Evolutionary conservation across 179 eudicot species (phyloP).

Genomic region (Beta corolliflora): DNA sequence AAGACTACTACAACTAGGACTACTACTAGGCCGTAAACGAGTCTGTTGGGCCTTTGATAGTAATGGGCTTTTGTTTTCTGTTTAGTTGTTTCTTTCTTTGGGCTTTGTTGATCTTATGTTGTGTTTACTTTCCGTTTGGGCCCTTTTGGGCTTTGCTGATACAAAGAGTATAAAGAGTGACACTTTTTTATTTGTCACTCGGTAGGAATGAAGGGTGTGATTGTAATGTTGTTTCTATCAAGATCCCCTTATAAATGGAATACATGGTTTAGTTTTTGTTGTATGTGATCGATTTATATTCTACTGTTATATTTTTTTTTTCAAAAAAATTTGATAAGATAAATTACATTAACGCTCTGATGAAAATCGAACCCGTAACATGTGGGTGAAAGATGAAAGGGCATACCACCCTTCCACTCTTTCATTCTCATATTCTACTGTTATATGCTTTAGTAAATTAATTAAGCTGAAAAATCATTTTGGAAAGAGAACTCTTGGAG

Average conservation of each 20-base stretch:
- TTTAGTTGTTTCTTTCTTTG: neutral
- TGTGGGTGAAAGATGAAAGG: too few species aligned
- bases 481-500: too few species aligned
- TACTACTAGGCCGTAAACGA: neutral
- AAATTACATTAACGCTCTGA: too few species aligned
- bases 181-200: neutral
- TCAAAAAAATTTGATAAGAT: too few species aligned
- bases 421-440: too few species aligned
- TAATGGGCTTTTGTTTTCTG: neutral
- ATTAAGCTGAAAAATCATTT: too few species aligned
- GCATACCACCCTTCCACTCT: too few species aligned
- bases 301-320: too few species aligned
- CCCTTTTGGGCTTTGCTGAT: neutral
- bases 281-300: too few species aligned
- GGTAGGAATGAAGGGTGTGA: neutral
- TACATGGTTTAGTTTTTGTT: too few species aligned
- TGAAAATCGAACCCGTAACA: too few species aligned
- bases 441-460: too few species aligned
- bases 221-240: neutral
- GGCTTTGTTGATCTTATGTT: neutral
- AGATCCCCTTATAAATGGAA: neutral
- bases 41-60: neutral
- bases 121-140: neutral
- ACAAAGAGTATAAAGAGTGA: neutral
- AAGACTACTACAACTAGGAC: slow-evolving; percentile 10